Evolutionary conservation across 2,329 filamentous ascomycete genomes (phyloP).

Genomic region (Fusarium duplospermum): DNA sequence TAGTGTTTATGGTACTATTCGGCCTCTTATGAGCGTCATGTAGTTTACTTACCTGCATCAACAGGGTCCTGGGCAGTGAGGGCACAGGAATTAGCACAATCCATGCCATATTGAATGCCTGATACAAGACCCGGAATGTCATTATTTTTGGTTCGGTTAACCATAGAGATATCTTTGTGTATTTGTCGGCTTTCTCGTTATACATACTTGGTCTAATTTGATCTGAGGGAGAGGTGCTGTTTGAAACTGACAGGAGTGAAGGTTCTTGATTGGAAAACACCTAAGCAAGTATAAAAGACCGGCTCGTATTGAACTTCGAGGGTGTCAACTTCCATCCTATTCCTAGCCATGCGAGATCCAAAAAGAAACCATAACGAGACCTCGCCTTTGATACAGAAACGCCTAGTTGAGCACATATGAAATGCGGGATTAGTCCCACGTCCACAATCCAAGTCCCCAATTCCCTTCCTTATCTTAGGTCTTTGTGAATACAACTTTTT

Average conservation of each 20-base stretch:
- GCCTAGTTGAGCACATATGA: constrained; percentile 5
- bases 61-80: neutral
- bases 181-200: neutral
- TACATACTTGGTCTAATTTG: neutral
- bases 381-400: neutral
- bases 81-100: neutral
- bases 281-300: no score
- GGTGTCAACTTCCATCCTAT: neutral
- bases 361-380: neutral
- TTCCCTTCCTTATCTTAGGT: neutral
- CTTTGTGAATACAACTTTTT: no score
- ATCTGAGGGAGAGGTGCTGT: neutral
- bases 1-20: neutral
- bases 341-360: neutral
- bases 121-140: neutral
- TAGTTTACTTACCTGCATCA: neutral
- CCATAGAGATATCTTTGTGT: neutral
- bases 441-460: neutral
- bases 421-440: neutral
- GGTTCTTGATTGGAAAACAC: no score
- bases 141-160: neutral
- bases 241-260: neutral
- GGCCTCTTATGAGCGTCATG: neutral
- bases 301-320: neutral
- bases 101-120: neutral